These are phyloP conservation scores for Candida loeiensis DNA, from an alignment of 805 yeast genomes.

Conservation along the genomic window DNA sequence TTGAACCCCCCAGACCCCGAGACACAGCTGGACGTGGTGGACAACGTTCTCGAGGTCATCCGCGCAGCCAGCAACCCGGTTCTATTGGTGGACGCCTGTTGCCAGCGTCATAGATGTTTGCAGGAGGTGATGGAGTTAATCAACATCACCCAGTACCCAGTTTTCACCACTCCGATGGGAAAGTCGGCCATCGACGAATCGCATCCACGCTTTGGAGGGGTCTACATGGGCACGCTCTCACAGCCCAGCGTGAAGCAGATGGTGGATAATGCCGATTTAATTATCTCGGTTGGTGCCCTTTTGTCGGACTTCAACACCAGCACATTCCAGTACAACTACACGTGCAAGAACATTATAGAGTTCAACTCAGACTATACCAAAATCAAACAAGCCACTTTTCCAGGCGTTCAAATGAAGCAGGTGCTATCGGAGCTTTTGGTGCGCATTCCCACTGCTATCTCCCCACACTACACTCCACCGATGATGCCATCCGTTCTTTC, in stretches of 20 bases:
- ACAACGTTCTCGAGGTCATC: constrained; percentile 6
- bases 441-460: constrained; percentile 1
- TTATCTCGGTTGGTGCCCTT: constrained; percentile 22
- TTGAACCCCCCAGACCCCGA: constrained; percentile 13
- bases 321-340: constrained; percentile 19
- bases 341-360: constrained; percentile 21
- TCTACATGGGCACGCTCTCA: constrained; percentile 23
- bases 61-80: constrained; percentile 17
- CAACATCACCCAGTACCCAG: constrained; percentile 17
- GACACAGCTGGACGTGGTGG: constrained; percentile 14
- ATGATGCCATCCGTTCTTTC: neutral
- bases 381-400: constrained; percentile 16
- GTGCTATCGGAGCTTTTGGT: constrained; percentile 13
- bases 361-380: constrained; percentile 22
- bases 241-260: constrained; percentile 19
- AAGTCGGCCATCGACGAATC: constrained; percentile 22
- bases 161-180: constrained; percentile 23
- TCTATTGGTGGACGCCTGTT: constrained; percentile 21
- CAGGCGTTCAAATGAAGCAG: constrained; percentile 20
- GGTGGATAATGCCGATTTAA: constrained; percentile 21
- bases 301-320: constrained; percentile 24
- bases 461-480: constrained; percentile 6
- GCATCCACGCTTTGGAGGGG: constrained; percentile 19
- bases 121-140: constrained; percentile 17
- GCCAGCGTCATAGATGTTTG: constrained; percentile 18